phyloP scores from a whole-genome alignment of 2,329 filamentous ascomycete genomes.

The Bertia moriformis region DNA sequence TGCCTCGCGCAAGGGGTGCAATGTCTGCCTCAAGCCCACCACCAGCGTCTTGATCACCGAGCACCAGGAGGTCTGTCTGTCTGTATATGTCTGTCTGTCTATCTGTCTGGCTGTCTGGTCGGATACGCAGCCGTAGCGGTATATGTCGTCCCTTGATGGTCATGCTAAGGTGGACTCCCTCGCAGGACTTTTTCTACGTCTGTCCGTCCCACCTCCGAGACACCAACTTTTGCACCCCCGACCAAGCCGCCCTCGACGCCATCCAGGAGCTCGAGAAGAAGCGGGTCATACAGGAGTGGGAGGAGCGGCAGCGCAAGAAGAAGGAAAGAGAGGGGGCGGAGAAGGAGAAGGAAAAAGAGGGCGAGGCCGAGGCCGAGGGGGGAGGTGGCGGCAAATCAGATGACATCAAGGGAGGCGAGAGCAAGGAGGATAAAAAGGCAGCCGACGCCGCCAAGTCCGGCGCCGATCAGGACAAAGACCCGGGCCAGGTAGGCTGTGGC shows the following conservation, averaged over 20 bases:
- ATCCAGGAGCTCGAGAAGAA: conserved; percentile 29
- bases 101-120: too few species aligned
- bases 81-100: conserved; percentile 2
- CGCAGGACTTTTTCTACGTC: conserved; percentile 82
- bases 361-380: conserved; percentile 19
- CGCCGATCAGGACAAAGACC: too few species aligned
- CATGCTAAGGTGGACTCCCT: too few species aligned
- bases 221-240: conserved; percentile 56
- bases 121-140: too few species aligned
- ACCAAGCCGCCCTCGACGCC: conserved; percentile 29
- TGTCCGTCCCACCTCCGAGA: conserved; percentile 76
- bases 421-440: too few species aligned
- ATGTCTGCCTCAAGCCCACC: conserved; percentile 1
- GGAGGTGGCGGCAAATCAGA: too few species aligned
- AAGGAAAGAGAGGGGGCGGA: conserved; percentile 24
- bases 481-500: too few species aligned
- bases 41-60: neutral
- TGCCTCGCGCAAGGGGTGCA: neutral
- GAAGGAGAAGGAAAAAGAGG: conserved; percentile 22
- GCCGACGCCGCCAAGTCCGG: too few species aligned
- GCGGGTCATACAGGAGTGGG: conserved; percentile 30
- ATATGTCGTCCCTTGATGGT: too few species aligned
- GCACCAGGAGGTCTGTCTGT: neutral
- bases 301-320: conserved; percentile 24
- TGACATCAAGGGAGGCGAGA: too few species aligned